Evolutionary conservation across 305 asterid genomes (phyloP).

Genomic region (Petunia hybrid): DNA sequence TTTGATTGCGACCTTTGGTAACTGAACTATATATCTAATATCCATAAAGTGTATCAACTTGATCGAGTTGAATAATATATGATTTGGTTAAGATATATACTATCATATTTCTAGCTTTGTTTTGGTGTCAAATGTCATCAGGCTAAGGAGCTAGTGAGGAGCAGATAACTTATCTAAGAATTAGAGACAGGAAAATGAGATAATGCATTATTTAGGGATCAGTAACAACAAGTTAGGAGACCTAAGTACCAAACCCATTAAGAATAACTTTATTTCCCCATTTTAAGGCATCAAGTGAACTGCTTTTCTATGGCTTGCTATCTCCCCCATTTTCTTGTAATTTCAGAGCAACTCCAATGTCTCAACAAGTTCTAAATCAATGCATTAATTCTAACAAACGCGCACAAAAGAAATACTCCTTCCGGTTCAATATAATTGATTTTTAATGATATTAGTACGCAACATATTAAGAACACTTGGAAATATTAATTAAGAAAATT

Average conservation of each 20-base stretch:
- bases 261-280: slow-evolving; percentile 31
- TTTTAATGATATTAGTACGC: too few relatives aligned
- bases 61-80: too few relatives aligned
- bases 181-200: background rate
- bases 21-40: too few relatives aligned
- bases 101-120: too few relatives aligned
- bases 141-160: background rate
- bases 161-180: background rate
- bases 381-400: background rate
- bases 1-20: too few relatives aligned
- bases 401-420: background rate
- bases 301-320: background rate
- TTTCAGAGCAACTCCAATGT: slow-evolving; percentile 7
- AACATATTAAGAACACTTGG: too few relatives aligned
- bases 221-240: background rate
- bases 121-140: too few relatives aligned
- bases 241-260: slow-evolving; percentile 12
- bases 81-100: too few relatives aligned
- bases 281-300: slow-evolving; percentile 36
- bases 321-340: background rate
- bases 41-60: too few relatives aligned
- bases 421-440: too few relatives aligned
- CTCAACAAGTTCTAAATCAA: background rate
- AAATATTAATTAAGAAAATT: too few relatives aligned
- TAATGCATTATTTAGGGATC: slow-evolving; percentile 10